Conservation (phyloP, 1,284 basidiomycete genomes). For the Trametes polyzona region DNA sequence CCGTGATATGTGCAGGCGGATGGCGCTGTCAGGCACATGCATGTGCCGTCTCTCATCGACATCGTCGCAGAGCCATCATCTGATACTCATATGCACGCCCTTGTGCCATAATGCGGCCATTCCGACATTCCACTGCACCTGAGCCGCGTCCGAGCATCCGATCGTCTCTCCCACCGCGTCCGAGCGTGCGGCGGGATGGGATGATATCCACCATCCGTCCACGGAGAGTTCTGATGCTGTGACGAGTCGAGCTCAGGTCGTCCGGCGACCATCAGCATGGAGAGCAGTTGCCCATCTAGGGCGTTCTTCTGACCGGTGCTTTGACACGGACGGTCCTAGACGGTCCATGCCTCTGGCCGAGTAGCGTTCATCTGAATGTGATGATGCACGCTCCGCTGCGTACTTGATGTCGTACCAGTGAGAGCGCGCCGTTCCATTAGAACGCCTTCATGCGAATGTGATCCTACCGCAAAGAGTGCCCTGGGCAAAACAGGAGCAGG, state of each 20-base stretch:
- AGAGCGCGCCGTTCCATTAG: constrained; percentile 15
- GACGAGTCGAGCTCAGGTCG: too few species aligned
- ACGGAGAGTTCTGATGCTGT: constrained; percentile 18
- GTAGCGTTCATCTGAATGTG: constrained; percentile 15
- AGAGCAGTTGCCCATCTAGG: constrained; percentile 4
- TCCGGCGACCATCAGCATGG: constrained; percentile 3
- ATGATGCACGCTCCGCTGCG: constrained; percentile 14
- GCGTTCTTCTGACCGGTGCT: not conserved
- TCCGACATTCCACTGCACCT: constrained; percentile 2
- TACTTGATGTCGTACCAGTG: constrained; percentile 8
- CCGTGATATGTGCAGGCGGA: not conserved
- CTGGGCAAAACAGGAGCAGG: constrained; percentile 7
- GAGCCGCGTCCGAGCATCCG: not conserved
- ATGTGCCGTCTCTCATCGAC: not conserved
- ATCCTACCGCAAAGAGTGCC: constrained; percentile 1
- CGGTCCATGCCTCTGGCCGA: constrained; percentile 17
- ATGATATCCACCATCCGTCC: constrained; percentile 14
- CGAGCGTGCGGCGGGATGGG: not conserved
- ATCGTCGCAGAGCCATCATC: constrained; percentile 1
- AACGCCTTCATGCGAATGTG: constrained; percentile 8
- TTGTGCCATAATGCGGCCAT: not conserved
- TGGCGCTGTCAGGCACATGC: not conserved
- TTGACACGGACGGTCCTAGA: constrained; percentile 7
- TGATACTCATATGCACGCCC: constrained; percentile 1
- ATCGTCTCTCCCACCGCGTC: not conserved